Base-by-base conservation (phyloP, 176 grass and related monocot species). In the Otatea glauca region DNA sequence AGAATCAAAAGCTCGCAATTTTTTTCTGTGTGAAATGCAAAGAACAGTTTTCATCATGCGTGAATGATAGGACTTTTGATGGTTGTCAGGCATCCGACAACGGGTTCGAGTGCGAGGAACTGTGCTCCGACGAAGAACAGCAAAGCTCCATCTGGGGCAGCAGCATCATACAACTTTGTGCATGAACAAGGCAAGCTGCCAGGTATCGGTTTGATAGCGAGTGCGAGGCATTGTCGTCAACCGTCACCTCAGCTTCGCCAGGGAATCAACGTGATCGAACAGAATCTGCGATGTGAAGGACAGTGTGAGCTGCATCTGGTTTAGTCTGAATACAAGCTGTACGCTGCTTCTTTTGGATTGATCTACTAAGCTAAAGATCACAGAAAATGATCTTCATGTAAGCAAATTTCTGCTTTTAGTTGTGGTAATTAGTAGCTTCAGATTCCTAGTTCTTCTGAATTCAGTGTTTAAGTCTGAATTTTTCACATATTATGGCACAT, bases 261-360 rank as follows among this genome's bases (percentile, higher is more conserved):
- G 85, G 59, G 70, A 86, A 87, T 81, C 77, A 81, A 81, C 85
- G 60, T 81, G 76, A 75, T 68, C 69, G 10, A 81, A 75, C 77
- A 81, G 77, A 81, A 81, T 35, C 60, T 81, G 48, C 11, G 59
- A 53, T 81, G 29, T 51, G 58, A 86, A 65, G 59, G 47, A 35
- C 65, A 27, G 13, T 47, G 72, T 61, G 38, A 85, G 41, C 12
- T 70, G 74, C 38, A 49, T 45, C 83, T 37, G 25, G 0, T 45
- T 21, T 7, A 60, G 1, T 77, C 41, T 23, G 65, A 69, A 77
- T 16, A 16, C 25, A 8, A 75, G 45, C 81, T 39, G 58, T 65
- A 23, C 65, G 56, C 55, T 39, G 18, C 55, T 65, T 11, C 24
- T 64, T 64, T 64, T 75, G 5, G 44, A 67, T 67, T 44, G 32